phyloP scores from a whole-genome alignment of 192 early-diverging fungal genomes.

The Entomortierella lignicola region DNA sequence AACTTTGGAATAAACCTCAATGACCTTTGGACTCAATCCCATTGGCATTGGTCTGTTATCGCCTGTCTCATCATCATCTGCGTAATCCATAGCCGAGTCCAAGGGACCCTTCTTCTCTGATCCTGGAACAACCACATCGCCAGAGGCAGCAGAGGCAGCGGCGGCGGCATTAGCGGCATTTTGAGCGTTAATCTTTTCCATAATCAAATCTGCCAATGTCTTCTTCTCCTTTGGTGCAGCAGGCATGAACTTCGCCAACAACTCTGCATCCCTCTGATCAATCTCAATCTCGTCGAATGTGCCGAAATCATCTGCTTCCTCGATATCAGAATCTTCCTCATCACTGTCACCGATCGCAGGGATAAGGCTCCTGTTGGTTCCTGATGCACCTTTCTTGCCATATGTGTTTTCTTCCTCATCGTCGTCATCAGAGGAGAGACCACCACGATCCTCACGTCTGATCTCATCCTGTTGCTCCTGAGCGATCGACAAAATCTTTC shows the following conservation, averaged over 20 bases:
- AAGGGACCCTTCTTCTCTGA: constrained; percentile 52
- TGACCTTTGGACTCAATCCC: constrained; percentile 86
- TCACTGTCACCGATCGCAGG: constrained; percentile 69
- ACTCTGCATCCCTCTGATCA: constrained; percentile 79
- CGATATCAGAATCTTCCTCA: constrained; percentile 73
- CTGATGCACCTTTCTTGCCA: constrained; percentile 38
- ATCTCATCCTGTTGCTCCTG: constrained; percentile 93
- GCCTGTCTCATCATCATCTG: constrained; percentile 54
- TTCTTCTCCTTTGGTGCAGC: constrained; percentile 83
- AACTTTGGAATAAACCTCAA: constrained; percentile 96
- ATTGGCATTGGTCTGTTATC: constrained; percentile 56
- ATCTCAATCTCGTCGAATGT: constrained; percentile 68
- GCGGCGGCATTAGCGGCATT: constrained; percentile 60
- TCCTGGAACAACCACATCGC: constrained; percentile 37
- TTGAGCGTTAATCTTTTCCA: constrained; percentile 91
- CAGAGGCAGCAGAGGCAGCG: constrained; percentile 31
- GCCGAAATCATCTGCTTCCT: constrained; percentile 70
- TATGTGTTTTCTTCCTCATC: constrained; percentile 59
- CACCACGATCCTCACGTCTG: constrained; percentile 59
- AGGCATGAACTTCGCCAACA: constrained; percentile 94
- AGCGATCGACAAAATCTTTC: constrained; percentile 89
- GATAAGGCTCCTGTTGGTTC: constrained; percentile 35
- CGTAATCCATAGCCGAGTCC: constrained; percentile 44
- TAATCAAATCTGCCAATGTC: constrained; percentile 96
- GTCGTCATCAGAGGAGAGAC: constrained; percentile 50